Percentiles rank a stretch among this genome's conserved stretches.
phyloP scores from a whole-genome alignment of 352 stramenopile genomes.

The Phytopythium montanum region DNA sequence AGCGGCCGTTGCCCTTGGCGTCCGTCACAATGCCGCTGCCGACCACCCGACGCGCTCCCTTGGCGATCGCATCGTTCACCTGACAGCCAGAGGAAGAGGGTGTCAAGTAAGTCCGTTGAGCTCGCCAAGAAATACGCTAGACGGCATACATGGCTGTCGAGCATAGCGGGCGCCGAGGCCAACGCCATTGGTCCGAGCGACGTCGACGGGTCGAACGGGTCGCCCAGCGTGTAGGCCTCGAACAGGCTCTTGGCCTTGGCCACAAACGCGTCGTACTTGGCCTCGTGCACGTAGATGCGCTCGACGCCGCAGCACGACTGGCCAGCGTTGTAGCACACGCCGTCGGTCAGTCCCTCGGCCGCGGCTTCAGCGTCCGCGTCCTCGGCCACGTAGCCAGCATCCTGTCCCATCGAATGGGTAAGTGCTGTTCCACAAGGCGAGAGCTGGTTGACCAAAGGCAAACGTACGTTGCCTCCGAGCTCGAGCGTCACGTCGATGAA shows the following conservation, averaged over 20 bases:
- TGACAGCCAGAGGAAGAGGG: constrained; percentile 14
- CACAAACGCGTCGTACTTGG: constrained; percentile 78
- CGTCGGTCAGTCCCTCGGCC: constrained; percentile 70
- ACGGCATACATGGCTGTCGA: constrained; percentile 21
- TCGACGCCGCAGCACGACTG: constrained; percentile 85
- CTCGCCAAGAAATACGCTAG: neutral
- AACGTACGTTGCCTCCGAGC: constrained; percentile 71
- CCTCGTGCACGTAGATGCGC: constrained; percentile 82
- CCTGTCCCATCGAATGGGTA: constrained; percentile 21
- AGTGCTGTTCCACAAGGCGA: neutral
- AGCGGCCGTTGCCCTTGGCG: constrained; percentile 50
- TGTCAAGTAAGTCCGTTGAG: neutral
- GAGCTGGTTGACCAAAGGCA: neutral
- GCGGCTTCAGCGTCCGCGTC: constrained; percentile 65
- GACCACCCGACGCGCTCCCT: constrained; percentile 57
- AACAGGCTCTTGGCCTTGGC: constrained; percentile 61
- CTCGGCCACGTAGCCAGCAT: constrained; percentile 68
- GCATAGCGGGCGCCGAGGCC: constrained; percentile 32
- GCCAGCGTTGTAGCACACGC: constrained; percentile 80
- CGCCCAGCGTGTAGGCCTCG: constrained; percentile 57
- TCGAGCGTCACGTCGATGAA: constrained; percentile 84
- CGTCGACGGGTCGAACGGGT: constrained; percentile 56
- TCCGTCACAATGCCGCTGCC: constrained; percentile 41
- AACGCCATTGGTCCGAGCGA: constrained; percentile 75
- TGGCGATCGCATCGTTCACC: constrained; percentile 69